Evolutionary conservation across 176 grass and related monocot species (phyloP), one percentile per base, ranked within the genome.

Genomic region (Oryza officinalis): DNA sequence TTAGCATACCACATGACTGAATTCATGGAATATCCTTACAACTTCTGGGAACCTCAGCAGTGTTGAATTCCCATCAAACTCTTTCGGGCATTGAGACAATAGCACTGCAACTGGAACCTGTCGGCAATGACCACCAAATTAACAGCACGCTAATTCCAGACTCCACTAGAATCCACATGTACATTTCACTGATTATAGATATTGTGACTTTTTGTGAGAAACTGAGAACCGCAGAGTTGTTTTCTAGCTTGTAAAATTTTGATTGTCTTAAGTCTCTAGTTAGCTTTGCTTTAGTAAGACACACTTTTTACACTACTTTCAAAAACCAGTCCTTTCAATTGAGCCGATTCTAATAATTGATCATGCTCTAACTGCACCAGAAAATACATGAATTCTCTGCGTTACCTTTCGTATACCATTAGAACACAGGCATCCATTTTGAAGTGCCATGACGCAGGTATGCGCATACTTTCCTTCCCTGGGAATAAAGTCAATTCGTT

Each of bases 11-110:
- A 95, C 91, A 83, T 98, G 96, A 40, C 87, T 93, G 71, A 98
- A 98, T 81, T 98, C 96, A 94, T 98, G 96, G 74, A 95, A 98
- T 75, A 98, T 83, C 80, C 80, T 90, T 63, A 98, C 93, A 88
- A 98, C 93, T 90, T 98, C 96, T 0, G 88, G 84, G 65, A 98
- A 98, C 63, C 91, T 86, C 28, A 98, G 69, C 69, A 98, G 70
- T 47, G 91, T 85, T 81, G 91, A 81, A 88, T 86, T 85, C 47
- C 83, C 93, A 87, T 92, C 89, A 81, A 90, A 81, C 76, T 94
- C 92, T 91, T 94, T 93, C 31, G 91, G 91, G 72, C 87, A 98
- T 27, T 95, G 96, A 76, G 93, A 95, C 78, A 98, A 84, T 69
- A 98, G 57, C 46, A 98, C 85, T 50, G 89, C 87, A 85, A 89